Evolutionary conservation across 2,329 filamentous ascomycete species (phyloP).

Genomic region (Cordyceps fumosorosea): DNA sequence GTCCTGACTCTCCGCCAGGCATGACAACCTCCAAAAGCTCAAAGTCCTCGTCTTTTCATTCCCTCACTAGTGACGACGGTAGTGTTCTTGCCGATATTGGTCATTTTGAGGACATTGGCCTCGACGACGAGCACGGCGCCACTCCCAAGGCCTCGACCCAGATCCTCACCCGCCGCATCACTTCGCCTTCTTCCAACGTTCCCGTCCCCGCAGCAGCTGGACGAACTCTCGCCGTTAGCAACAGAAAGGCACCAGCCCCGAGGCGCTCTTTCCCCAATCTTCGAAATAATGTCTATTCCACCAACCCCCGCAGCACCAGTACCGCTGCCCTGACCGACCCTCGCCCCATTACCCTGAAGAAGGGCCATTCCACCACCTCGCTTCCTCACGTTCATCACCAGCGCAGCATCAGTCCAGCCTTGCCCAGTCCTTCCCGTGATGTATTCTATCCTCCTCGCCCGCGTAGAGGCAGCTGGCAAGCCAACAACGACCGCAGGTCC

Average conservation of each 20-base stretch:
- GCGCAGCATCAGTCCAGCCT: conserved; percentile 46
- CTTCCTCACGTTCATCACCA: conserved; percentile 33
- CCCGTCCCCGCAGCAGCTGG: conserved; percentile 16
- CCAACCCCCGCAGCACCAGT: conserved; percentile 47
- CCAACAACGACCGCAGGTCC: conserved; percentile 57
- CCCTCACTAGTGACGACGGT: conserved; percentile 68
- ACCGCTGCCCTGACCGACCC: conserved; percentile 29
- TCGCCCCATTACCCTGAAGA: conserved; percentile 23
- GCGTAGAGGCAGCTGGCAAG: conserved; percentile 66
- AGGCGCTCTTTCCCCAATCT: conserved; percentile 41
- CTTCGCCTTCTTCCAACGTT: conserved; percentile 11
- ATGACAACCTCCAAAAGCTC: conserved; percentile 81
- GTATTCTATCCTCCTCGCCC: conserved; percentile 31
- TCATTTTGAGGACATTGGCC: conserved; percentile 89
- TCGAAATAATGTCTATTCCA: conserved; percentile 37
- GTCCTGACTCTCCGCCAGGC: conserved; percentile 42
- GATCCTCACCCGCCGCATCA: conserved; percentile 30
- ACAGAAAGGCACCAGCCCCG: conserved; percentile 23
- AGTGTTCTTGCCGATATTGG: conserved; percentile 64
- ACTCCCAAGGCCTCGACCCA: conserved; percentile 45
- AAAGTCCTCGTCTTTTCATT: conserved; percentile 83
- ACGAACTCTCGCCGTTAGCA: conserved; percentile 26
- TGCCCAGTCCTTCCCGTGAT: conserved; percentile 39
- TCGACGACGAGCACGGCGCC: conserved; percentile 52
- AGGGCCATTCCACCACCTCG: conserved; percentile 30